These are phyloP conservation scores for Saccharomyces pastorianus DNA, from an alignment of 1,139 yeast genomes.

Conservation along the genomic window DNA sequence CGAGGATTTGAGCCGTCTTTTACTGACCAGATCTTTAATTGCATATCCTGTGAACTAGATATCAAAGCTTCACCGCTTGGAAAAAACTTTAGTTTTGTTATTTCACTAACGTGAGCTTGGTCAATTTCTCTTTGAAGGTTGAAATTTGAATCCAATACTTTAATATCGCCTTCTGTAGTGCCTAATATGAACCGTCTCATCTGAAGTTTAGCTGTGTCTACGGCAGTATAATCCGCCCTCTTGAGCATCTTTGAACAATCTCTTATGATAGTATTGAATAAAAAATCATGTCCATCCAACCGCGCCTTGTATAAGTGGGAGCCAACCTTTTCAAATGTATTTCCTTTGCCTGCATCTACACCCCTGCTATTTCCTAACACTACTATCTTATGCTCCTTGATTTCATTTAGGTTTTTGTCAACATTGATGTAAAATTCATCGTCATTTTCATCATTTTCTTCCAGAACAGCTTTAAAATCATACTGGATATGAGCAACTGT, in stretches of 20 bases:
- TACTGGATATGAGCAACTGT: conserved; percentile 34
- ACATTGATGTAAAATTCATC: conserved; percentile 39
- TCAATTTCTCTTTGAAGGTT: conserved; percentile 17
- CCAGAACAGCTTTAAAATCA: conserved; percentile 37
- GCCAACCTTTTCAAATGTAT: conserved; percentile 7
- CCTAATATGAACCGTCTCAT: conserved; percentile 34
- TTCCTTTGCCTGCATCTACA: conserved; percentile 11
- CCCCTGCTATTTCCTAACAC: conserved; percentile 5
- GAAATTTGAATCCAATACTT: conserved; percentile 19
- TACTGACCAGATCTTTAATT: conserved; percentile 50
- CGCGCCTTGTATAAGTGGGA: conserved; percentile 10
- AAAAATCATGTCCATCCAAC: conserved; percentile 10
- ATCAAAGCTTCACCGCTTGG: conserved; percentile 55
- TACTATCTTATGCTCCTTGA: conserved; percentile 24
- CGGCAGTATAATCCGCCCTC: conserved; percentile 7
- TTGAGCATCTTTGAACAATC: conserved; percentile 1
- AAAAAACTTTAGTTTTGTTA: conserved; percentile 39
- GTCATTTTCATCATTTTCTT: conserved; percentile 31
- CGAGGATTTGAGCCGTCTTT: conserved; percentile 43
- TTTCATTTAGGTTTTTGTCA: conserved; percentile 28
- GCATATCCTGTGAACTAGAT: conserved; percentile 49
- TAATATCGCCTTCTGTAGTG: conserved; percentile 37
- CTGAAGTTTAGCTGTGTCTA: conserved; percentile 6
- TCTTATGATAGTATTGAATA: conserved; percentile 13
- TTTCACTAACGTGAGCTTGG: conserved; percentile 43